A percentile compares a stretch with the other conserved stretches of the same genome.
These are phyloP conservation scores for Athelia sp. DNA, from an alignment of 1,284 basidiomycete species.

Conservation along the genomic window DNA sequence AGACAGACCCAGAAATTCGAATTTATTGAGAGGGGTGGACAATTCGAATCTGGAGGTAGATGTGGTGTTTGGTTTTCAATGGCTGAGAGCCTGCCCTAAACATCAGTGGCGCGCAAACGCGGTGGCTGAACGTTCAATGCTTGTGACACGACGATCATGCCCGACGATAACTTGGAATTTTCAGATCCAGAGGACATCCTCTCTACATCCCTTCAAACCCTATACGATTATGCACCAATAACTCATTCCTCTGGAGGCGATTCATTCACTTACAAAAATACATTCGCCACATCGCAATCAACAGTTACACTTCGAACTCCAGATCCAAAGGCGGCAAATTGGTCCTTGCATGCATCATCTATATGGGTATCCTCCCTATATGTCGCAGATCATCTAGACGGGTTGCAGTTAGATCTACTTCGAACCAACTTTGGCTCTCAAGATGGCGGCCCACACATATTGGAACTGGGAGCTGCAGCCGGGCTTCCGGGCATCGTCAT, in stretches of 20 bases:
- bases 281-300: conserved; percentile 17
- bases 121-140: too few relatives aligned
- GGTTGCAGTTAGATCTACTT: conserved; percentile 29
- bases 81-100: too few relatives aligned
- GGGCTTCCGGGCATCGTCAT: conserved; percentile 68
- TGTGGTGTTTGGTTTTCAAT: too few relatives aligned
- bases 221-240: conserved; percentile 60
- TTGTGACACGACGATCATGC: too few relatives aligned
- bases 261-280: conserved; percentile 34
- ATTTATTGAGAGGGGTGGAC: too few relatives aligned
- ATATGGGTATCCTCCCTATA: conserved; percentile 67
- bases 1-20: too few relatives aligned
- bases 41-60: too few relatives aligned
- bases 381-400: conserved; percentile 55
- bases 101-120: too few relatives aligned
- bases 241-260: conserved; percentile 51
- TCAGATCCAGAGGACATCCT: conserved; percentile 65
- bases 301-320: conserved; percentile 45
- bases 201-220: conserved; percentile 48
- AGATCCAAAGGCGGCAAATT: conserved; percentile 61
- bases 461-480: conserved; percentile 70
- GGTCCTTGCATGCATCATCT: conserved; percentile 69
- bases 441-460: conserved; percentile 31
- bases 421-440: conserved; percentile 17
- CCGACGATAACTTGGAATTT: too few relatives aligned